Conservation (phyloP, 257 asterid species). For the Capsicum chinense region DNA sequence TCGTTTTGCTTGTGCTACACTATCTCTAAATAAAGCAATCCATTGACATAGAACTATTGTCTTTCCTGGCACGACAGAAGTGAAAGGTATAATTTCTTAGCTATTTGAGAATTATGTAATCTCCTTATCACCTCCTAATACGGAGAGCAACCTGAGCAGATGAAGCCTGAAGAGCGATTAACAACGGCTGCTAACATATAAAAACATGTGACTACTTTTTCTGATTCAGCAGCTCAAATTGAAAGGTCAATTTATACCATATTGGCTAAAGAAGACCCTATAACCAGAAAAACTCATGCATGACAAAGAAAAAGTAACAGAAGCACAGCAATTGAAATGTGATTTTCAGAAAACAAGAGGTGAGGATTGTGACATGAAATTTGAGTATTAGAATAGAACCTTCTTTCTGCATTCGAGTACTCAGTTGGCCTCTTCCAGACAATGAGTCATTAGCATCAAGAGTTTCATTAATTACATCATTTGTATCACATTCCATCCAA, state of each 20-base stretch:
- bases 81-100: neutral
- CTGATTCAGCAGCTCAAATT: neutral
- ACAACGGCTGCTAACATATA: neutral
- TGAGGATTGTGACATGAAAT: neutral
- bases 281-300: neutral
- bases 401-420: conserved; percentile 97
- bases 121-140: neutral
- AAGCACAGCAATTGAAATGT: neutral
- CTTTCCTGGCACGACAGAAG: neutral
- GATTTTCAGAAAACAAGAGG: conserved; percentile 13
- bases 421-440: conserved; percentile 82
- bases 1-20: neutral
- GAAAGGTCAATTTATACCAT: neutral
- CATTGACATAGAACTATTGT: neutral
- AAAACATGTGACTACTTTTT: neutral
- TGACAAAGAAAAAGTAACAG: neutral
- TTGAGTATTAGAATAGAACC: conserved; percentile 48
- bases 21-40: neutral
- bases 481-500: conserved; percentile 74
- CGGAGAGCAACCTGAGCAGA: neutral
- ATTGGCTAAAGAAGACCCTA: neutral
- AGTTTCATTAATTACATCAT: conserved; percentile 52
- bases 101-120: neutral
- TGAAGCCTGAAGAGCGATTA: conserved; percentile 1
- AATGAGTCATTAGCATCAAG: conserved; percentile 56